Base-by-base conservation (phyloP, 129 eudicot genomes). In the Erigeron canadensis region DNA sequence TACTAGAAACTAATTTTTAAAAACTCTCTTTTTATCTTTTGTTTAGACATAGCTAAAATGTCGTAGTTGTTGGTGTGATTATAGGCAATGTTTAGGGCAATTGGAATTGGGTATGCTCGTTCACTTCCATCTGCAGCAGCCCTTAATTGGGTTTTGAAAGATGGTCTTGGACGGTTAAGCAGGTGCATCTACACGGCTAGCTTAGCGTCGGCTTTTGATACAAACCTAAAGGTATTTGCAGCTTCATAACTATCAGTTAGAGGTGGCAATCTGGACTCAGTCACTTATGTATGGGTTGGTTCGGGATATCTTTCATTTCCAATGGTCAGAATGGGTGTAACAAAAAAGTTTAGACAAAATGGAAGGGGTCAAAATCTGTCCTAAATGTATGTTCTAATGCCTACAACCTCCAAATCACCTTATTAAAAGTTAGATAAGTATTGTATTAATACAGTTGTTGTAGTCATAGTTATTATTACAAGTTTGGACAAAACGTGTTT, bases 41-140 rank as follows among this genome's bases (percentile, higher is more conserved):
- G 10, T 63, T 59, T 37, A 43, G 0, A 70, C 21, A 38, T 44
- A 3, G 43, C 51, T 37, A 13, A 45, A 77, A 28, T 70, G 8
- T 8, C 7, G 57, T n/a, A 12, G 10, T 46, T 46, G 0, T 6
- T 9, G 67, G 48, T 3, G 57, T 65, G 48, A 12, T 53, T 73
- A 8, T 76, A 93, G 98, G 98, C 98, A 53, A 93, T 93, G 98
- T 89, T 93, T 58, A 85, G 98, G 72, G 98, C 98, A 19, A 93
- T 93, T 78, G 98, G 98, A 56, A 86, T 93, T 63, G 98, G 98
- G 44, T 83, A 87, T 63, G 81, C 88, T 19, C 88, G 81, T 34
- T 89, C 98, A 13, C 96, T 93, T 57, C 92, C 98, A 15, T 89
- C 96, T 44, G 98, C 98, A 44, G 98, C 98, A 9, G 98, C 98